Conservation (phyloP, 2,329 filamentous ascomycete genomes). For the Xylaria sp. region DNA sequence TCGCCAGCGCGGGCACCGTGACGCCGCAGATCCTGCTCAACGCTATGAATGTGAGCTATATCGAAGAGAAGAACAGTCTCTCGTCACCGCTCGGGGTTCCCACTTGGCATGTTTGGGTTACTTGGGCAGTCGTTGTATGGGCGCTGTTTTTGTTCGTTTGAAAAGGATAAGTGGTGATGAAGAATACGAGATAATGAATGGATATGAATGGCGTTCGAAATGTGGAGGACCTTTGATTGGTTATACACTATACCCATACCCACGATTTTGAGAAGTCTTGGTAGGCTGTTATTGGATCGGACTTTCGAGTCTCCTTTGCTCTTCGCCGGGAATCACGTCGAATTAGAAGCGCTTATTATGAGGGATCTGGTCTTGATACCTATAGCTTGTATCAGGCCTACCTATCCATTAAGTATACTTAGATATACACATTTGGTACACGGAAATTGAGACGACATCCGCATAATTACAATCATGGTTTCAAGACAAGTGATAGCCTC, state of each 20-base stretch:
- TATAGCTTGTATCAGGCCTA: not conserved
- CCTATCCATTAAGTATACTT: not conserved
- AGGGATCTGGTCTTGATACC: not conserved
- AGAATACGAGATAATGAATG: not conserved
- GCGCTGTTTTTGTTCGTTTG: not conserved
- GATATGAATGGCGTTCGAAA: not conserved
- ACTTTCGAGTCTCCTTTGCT: not conserved
- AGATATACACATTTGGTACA: not conserved
- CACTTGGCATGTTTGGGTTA: not conserved
- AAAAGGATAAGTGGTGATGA: not conserved
- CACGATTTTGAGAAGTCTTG: not conserved
- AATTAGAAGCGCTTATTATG: not conserved
- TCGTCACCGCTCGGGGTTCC: not conserved
- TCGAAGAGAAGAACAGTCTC: slow-evolving; percentile 38
- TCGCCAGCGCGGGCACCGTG: slow-evolving; percentile 52
- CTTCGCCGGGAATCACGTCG: not conserved
- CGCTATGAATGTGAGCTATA: slow-evolving; percentile 46
- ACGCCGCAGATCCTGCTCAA: slow-evolving; percentile 41
- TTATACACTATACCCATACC: slow-evolving; percentile 1
- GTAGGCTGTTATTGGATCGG: not conserved
- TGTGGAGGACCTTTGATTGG: not conserved
- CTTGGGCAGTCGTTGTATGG: not conserved
- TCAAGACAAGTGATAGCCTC: too few relatives aligned
- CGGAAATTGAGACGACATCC: not conserved
- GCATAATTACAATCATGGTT: too few relatives aligned